Conservation (phyloP, 768 basidiomycete genomes). For the Baorangia bicolor region DNA sequence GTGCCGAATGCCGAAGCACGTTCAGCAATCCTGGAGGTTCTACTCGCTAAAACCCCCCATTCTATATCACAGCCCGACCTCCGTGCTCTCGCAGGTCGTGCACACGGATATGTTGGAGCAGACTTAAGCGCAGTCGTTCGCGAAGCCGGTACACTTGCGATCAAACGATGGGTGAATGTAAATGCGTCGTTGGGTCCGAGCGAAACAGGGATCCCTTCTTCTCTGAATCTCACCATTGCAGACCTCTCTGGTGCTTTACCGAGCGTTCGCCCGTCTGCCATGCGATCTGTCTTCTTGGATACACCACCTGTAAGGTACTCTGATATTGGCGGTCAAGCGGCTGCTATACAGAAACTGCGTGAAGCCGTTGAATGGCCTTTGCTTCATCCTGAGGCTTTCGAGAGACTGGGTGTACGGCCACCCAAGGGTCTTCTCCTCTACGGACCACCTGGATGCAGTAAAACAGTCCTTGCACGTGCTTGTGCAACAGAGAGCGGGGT, state of each 20-base stretch:
- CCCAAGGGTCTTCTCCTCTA: constrained; percentile 91
- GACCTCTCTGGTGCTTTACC: constrained; percentile 77
- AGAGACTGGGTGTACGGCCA: constrained; percentile 80
- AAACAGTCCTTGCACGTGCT: constrained; percentile 90
- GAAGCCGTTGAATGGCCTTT: constrained; percentile 97
- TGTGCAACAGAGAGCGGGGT: constrained; percentile 92
- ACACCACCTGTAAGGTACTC: constrained; percentile 77
- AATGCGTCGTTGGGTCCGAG: constrained; percentile 6
- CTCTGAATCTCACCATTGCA: constrained; percentile 46
- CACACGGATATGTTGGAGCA: constrained; percentile 97
- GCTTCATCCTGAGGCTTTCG: constrained; percentile 81
- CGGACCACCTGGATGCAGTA: constrained; percentile 97
- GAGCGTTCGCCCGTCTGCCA: constrained; percentile 84
- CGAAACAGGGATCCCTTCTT: constrained; percentile 6
- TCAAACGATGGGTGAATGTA: constrained; percentile 71
- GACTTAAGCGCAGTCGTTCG: constrained; percentile 91
- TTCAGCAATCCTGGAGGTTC: constrained; percentile 80
- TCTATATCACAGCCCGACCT: constrained; percentile 61
- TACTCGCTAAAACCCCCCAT: constrained; percentile 81
- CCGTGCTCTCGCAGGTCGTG: constrained; percentile 63
- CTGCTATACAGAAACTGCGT: constrained; percentile 79
- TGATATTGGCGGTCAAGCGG: constrained; percentile 87
- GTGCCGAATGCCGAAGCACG: constrained; percentile 88
- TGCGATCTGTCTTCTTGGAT: constrained; percentile 92
- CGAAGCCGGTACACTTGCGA: constrained; percentile 88